Percentiles rank a stretch among this genome's conserved stretches.
Evolutionary conservation across 2,329 filamentous ascomycete species (phyloP).

Genomic region (Teratosphaeria epicoccoides): DNA sequence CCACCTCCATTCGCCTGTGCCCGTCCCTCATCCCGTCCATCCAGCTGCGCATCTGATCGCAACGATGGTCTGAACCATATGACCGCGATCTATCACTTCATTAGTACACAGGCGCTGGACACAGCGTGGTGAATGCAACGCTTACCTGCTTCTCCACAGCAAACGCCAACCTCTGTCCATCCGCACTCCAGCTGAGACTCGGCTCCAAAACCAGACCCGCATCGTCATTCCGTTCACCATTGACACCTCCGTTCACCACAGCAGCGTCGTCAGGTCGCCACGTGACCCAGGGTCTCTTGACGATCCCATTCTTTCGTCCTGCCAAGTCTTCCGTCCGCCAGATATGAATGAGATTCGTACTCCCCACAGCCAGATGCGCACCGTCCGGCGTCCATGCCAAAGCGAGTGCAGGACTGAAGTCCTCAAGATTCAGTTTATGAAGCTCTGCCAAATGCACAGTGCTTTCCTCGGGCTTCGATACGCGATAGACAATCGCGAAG

Average conservation of each 20-base stretch:
- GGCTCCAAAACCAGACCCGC: slow-evolving; percentile 15
- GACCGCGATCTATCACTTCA: slow-evolving; percentile 5
- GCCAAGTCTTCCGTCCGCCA: slow-evolving; percentile 26
- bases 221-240: slow-evolving; percentile 11
- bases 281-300: slow-evolving; percentile 11
- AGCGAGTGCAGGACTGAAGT: slow-evolving; percentile 26
- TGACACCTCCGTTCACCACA: slow-evolving; percentile 5
- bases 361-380: slow-evolving; percentile 33
- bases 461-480: slow-evolving; percentile 7
- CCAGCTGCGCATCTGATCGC: slow-evolving; percentile 1
- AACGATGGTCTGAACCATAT: slow-evolving; percentile 8
- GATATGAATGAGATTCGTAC: slow-evolving; percentile 34
- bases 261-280: slow-evolving; percentile 18
- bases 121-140: slow-evolving; percentile 1
- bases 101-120: neutral
- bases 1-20: neutral
- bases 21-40: neutral
- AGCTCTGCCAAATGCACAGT: slow-evolving; percentile 7
- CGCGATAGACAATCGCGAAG: slow-evolving; percentile 32
- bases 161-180: slow-evolving; percentile 44
- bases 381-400: slow-evolving; percentile 37
- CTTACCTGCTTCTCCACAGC: slow-evolving; percentile 34
- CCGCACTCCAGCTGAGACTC: slow-evolving; percentile 41
- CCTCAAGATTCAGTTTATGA: slow-evolving; percentile 13
- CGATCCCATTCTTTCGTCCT: slow-evolving; percentile 7